These are phyloP conservation scores for Parathielavia hyrcaniae DNA, from an alignment of 495 filamentous ascomycete genomes.

Conservation along the genomic window DNA sequence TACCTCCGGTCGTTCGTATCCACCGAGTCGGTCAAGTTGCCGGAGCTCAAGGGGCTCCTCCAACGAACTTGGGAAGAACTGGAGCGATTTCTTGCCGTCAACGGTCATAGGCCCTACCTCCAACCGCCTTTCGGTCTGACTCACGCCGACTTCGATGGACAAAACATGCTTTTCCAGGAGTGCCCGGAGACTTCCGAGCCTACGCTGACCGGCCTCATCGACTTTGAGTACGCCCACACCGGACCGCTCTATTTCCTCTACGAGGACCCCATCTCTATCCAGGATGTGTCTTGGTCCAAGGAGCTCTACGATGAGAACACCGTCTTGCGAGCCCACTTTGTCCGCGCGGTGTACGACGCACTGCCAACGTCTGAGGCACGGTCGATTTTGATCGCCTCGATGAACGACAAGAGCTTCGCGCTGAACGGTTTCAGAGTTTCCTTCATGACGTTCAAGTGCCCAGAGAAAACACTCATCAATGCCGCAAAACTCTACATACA, in stretches of 20 bases:
- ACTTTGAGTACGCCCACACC: conserved; percentile 7
- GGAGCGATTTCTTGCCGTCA: background rate
- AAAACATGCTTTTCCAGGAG: no score
- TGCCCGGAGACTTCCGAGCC: background rate
- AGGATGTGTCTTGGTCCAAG: conserved; percentile 4
- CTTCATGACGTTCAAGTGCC: background rate
- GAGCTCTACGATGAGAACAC: conserved; percentile 1
- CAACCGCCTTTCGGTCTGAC: background rate
- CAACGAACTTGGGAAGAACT: background rate
- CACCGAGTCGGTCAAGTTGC: background rate
- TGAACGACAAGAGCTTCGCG: background rate
- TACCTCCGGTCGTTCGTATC: background rate
- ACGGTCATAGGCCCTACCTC: background rate
- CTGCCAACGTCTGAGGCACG: background rate
- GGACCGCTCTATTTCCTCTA: conserved; percentile 6
- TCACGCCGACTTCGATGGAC: no score
- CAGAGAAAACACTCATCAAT: background rate
- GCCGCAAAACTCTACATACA: background rate
- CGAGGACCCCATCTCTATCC: conserved; percentile 9
- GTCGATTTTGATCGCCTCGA: conserved; percentile 1
- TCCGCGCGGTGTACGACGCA: background rate
- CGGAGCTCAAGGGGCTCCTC: background rate
- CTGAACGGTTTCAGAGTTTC: background rate
- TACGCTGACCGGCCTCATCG: background rate
- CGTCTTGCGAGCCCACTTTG: conserved; percentile 1